Base-by-base conservation (phyloP, 352 stramenopile genomes). In the Pythium aquatile region DNA sequence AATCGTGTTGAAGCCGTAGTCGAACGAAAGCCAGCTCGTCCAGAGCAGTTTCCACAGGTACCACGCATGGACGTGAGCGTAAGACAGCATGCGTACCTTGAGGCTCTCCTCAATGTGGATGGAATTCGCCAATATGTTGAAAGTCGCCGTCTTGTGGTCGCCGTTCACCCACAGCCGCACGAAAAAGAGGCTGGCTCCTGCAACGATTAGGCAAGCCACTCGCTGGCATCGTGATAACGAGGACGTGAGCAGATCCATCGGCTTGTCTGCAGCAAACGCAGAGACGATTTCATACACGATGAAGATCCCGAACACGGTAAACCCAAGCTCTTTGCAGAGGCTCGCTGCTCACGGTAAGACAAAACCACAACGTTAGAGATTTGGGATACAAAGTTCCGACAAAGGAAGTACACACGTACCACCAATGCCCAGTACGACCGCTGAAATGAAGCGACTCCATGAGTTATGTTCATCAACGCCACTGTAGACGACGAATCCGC, bases 1-100 rank as follows among this genome's bases (percentile, higher is more conserved):
- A 11, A 97, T 85, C 10, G 87, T 95, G 40, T 88, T 86, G 61
- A 91, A 97, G 17, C 92, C 93, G 52, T 97, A 97, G 77, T 98
- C 90, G 48, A 96, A 98, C 58, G 75, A 88, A 5, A 98, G 73
- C 67, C 76, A 81, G 14, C 76, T 76, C 16, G 93, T 92, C 87
- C 85, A 97, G 24, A 97, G 33, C 5, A 98, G 73, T 53, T 97
- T 97, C 76, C 74, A 92, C 29, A 93, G 53, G 63, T 98, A 98
- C 71, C 90, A 86, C 3, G 76, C 83, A 55, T 97, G 90, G 7
- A 95, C 76, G 65, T 97, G 81, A 1, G 84, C 79, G 66, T 96
- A 97, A 17, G 87, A 96, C 24, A 97, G 63, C 11, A 78, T 24
- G 10, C 83, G 73, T 13, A 73, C 65, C 9, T 72, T 55, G 9